Evolutionary conservation across 306 rosid species (phyloP), one percentile per base, ranked within the genome.

Genomic region (Acacia confusa): DNA sequence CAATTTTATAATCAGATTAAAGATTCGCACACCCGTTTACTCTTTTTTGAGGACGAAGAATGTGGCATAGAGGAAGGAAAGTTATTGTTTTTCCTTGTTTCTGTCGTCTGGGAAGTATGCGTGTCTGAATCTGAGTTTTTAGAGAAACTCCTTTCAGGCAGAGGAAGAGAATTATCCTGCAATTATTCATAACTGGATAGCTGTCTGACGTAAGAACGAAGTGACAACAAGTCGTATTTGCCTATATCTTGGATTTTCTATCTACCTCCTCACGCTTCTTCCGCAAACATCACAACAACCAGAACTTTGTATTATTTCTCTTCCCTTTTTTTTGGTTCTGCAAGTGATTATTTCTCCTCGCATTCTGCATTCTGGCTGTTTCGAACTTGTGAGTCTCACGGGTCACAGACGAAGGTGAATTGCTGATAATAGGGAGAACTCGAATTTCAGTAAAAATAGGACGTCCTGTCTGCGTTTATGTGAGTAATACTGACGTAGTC

Each of bases 141-240:
- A 0, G 3, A 25, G 65, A 52, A 52, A 32, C n/a, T 30, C 16
- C 41, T 20, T 48, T 3, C 11, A 73, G 47, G 32, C 22, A 55
- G 24, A 15, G 32, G 44, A 72, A 19, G 44, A 45, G 27, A 9
- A 19, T 50, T 73, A 27, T 32, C 44, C 17, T 72, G 64, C 40
- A 27, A 48, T 58, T 2, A 72, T 72, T 72, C 17, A 17, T 48
- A 72, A 72, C 30, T 52, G 45, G 65, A 52, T 32, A 19, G 38
- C 77, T 50, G 27, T 64, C 67, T 12, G 41, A 57, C 78, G 67
- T 75, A 27, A 27, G 52, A 2, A 55, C 15, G 67, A 75, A 38
- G 68, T 75, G 78, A 55, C 41, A 55, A 74, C 36, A 41, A 71
- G 48, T 53, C 77, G 36, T 53, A n/a, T 11, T 74, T 34, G 66